Evolutionary conservation across 106 monocot genomes (phyloP).

Genomic region (Dactylorhiza incarnata): DNA sequence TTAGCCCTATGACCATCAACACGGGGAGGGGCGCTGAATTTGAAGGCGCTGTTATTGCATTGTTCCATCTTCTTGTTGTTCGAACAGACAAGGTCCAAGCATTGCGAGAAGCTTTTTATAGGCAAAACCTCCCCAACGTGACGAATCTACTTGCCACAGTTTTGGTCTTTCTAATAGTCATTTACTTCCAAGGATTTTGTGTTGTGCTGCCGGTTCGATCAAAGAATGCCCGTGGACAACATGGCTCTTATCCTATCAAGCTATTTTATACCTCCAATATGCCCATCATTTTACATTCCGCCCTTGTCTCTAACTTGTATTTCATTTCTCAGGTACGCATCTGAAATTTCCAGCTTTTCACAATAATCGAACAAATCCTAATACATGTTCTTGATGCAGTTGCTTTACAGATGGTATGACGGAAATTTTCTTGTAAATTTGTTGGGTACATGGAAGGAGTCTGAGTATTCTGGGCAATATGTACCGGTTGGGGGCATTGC

Average conservation of each 20-base stretch:
- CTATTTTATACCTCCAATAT: slow-evolving; percentile 44
- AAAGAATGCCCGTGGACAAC: slow-evolving; percentile 43
- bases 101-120: slow-evolving; percentile 36
- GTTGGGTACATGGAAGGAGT: slow-evolving; percentile 27
- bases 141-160: slow-evolving; percentile 40
- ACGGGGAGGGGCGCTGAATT: slow-evolving; percentile 41
- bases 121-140: slow-evolving; percentile 45
- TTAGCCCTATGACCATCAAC: slow-evolving; percentile 39
- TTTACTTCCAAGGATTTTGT: slow-evolving; percentile 44
- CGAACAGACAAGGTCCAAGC: slow-evolving; percentile 39
- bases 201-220: slow-evolving; percentile 45
- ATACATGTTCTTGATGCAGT: slow-evolving; percentile 10
- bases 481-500: slow-evolving; percentile 22
- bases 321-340: slow-evolving; percentile 36
- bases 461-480: slow-evolving; percentile 22
- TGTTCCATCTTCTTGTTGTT: slow-evolving; percentile 37
- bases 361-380: no score
- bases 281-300: slow-evolving; percentile 42
- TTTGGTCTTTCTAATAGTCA: slow-evolving; percentile 39
- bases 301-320: slow-evolving; percentile 44
- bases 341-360: background rate
- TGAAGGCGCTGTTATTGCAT: slow-evolving; percentile 46
- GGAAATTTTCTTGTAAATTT: slow-evolving; percentile 42
- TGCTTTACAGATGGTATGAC: slow-evolving; percentile 22
- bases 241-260: slow-evolving; percentile 45